Conservation (phyloP, 495 filamentous ascomycete species). For the Podospora didyma region DNA sequence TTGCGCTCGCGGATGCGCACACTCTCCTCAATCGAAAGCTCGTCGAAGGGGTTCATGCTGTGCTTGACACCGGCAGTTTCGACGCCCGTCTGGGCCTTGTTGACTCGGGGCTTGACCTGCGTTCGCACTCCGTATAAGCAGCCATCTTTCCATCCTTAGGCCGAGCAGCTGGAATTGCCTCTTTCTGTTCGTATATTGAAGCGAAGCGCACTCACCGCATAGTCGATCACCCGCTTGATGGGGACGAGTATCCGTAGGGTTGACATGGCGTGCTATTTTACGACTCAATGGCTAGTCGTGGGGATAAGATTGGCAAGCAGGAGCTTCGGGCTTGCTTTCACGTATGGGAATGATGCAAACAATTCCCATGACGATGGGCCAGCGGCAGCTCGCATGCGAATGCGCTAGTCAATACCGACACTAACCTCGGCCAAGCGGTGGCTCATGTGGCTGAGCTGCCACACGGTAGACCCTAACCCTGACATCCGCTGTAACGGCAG, state of each 20-base stretch:
- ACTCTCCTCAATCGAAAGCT: slow-evolving; percentile 94
- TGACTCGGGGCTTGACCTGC: slow-evolving; percentile 96
- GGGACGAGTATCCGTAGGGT: slow-evolving; percentile 89
- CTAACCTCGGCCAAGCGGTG: slow-evolving; percentile 32
- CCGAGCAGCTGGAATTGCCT: neutral
- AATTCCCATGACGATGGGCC: slow-evolving; percentile 14
- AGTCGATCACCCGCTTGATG: slow-evolving; percentile 98
- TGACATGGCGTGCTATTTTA: slow-evolving; percentile 56
- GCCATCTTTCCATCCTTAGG: neutral
- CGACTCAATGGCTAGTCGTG: slow-evolving; percentile 22
- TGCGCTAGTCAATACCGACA: slow-evolving; percentile 35
- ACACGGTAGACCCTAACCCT: slow-evolving; percentile 21
- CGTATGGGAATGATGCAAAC: slow-evolving; percentile 6
- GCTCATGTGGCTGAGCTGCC: neutral
- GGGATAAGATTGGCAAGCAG: neutral
- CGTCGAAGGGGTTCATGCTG: slow-evolving; percentile 98
- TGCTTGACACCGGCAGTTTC: slow-evolving; percentile 92
- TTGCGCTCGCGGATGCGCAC: slow-evolving; percentile 86
- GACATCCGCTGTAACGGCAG: too few species aligned
- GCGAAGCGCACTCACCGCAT: slow-evolving; percentile 67
- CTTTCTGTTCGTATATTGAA: neutral
- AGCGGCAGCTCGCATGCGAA: too few species aligned
- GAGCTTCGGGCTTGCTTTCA: neutral
- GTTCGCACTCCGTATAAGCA: neutral
- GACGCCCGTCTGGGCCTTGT: slow-evolving; percentile 90